phyloP scores from a whole-genome alignment of 2,329 filamentous ascomycete genomes.

The Fulvia fulva region DNA sequence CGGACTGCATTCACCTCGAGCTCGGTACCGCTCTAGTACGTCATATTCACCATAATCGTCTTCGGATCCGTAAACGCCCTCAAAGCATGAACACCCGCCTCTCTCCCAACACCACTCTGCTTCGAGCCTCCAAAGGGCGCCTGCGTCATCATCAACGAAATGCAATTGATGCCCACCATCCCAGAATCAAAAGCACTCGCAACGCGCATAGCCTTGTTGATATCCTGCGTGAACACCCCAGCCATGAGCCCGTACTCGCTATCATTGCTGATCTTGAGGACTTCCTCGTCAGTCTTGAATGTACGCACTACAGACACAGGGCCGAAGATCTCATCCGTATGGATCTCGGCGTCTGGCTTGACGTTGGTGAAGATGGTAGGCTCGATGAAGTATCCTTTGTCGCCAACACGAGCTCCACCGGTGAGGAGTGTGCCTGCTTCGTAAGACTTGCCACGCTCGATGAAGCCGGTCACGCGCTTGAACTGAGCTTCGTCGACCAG shows the following conservation, averaged over 20 bases:
- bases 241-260: conserved; percentile 69
- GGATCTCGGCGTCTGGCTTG: conserved; percentile 7
- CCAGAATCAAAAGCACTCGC: conserved; percentile 55
- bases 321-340: conserved; percentile 51
- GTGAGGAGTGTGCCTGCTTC: conserved; percentile 9
- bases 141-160: conserved; percentile 25
- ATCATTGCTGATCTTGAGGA: conserved; percentile 25
- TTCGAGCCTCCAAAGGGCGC: conserved; percentile 51
- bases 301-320: conserved; percentile 69
- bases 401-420: conserved; percentile 8
- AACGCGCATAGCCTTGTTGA: conserved; percentile 44
- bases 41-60: conserved; percentile 20
- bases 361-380: conserved; percentile 14
- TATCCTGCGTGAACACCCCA: conserved; percentile 68
- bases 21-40: too few species aligned
- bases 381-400: conserved; percentile 21
- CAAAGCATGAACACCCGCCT: conserved; percentile 43
- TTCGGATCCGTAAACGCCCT: conserved; percentile 50
- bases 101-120: conserved; percentile 48
- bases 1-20: too few species aligned
- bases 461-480: conserved; percentile 14
- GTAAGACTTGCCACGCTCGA: conserved; percentile 12
- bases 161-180: conserved; percentile 34
- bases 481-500: conserved; percentile 15
- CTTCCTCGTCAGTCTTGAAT: conserved; percentile 45